Base-by-base conservation (phyloP, 345 rosid species). In the Geranium rotundifolium region DNA sequence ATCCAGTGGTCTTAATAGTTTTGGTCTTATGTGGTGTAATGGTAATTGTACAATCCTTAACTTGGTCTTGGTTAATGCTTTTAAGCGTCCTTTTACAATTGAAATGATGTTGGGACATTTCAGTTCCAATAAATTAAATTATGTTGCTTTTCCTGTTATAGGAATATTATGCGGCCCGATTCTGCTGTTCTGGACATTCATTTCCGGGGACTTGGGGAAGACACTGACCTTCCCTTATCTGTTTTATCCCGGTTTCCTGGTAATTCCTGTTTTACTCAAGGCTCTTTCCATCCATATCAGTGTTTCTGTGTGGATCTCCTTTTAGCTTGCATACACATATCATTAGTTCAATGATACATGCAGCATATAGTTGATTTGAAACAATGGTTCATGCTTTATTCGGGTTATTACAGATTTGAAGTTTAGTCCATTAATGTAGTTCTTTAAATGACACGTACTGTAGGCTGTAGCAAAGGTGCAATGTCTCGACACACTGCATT, bases 1-100 rank as follows among this genome's bases (percentile, higher is more conserved):
- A 76, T 78, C 97, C 59, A 93, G 96, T 72, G 96, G 97, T 75
- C 87, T 93, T 66, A 93, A 88, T 79, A 93, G 97, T 76, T 93
- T 93, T 80, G 97, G 97, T 58, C 89, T 93, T 59, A 93, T 93
- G 96, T 93, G 96, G 99, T 86, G 92, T 83, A 93, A 90, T 75
- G 99, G 99, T 90, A 82, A 71, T 65, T 61, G 1, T 16, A 49
- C 59, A 49, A 27, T 57, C 61, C 67, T 55, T 54, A 62, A 59
- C 52, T 14, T 46, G 52, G 52, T 46, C 52, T 14, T 46, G 52
- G 52, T 46, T 46, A 14, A 46, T 10, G 52, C 15, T 46, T 46
- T 46, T 46, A 46, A 46, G 10, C 52, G 6, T 46, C 16, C 52
- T 9, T 46, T 20, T 58, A n/a, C 27, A 20, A 9, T 29, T 58